Conservation (phyloP, 1,284 basidiomycete species). For the Cutaneotrichosporon dermatis region DNA sequence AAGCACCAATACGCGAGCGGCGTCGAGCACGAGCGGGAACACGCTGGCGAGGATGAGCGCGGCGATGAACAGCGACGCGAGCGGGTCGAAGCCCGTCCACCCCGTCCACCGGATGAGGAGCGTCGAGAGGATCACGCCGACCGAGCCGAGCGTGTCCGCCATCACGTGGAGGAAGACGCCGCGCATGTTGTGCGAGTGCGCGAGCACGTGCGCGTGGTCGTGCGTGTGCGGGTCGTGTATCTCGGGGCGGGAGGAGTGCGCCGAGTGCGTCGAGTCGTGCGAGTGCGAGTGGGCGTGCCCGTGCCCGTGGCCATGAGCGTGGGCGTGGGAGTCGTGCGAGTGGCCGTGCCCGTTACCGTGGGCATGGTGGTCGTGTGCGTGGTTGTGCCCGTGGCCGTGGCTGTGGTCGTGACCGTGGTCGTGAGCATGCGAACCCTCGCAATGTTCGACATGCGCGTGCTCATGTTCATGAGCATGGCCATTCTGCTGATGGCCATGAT, state of each 20-base stretch:
- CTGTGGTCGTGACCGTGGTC: not conserved
- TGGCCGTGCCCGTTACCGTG: conserved; percentile 40
- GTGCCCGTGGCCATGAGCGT: conserved; percentile 11
- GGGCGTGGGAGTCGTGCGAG: conserved; percentile 5
- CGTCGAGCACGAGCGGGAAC: conserved; percentile 89
- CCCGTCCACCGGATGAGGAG: conserved; percentile 92
- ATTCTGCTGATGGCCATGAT: conserved; percentile 17
- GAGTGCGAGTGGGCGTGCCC: too few relatives aligned
- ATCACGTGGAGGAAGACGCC: conserved; percentile 77
- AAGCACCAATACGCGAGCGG: conserved; percentile 79
- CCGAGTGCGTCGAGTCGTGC: too few relatives aligned
- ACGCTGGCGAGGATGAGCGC: conserved; percentile 91
- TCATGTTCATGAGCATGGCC: conserved; percentile 1
- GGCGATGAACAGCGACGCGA: conserved; percentile 96
- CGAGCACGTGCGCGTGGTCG: too few relatives aligned
- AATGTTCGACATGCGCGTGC: not conserved
- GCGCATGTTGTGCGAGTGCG: conserved; percentile 88
- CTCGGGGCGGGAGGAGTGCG: too few relatives aligned
- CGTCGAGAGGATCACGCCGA: conserved; percentile 98
- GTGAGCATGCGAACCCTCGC: conserved; percentile 1
- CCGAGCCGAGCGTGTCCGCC: conserved; percentile 48
- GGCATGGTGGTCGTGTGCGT: conserved; percentile 11
- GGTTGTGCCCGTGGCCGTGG: conserved; percentile 36
- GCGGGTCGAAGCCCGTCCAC: conserved; percentile 99
- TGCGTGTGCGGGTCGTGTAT: too few relatives aligned